Evolutionary conservation across 75 land plant genomes (phyloP), one percentile per base, ranked within the genome.

Genomic region (Isoetes taiwanensis): DNA sequence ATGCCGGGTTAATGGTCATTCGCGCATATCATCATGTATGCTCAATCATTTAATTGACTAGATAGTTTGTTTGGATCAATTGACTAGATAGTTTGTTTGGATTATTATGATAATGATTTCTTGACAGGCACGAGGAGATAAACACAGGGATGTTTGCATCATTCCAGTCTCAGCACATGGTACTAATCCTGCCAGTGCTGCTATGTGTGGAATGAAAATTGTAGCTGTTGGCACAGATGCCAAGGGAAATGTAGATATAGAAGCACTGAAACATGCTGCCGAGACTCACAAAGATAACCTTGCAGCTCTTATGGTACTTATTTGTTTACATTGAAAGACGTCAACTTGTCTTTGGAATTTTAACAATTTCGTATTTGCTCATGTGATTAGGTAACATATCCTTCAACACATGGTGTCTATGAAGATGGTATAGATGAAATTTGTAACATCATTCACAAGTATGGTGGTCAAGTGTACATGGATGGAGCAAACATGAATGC

Each of bases 401-500:
- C 99, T 54, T 94, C 99, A 29, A 94, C 99, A 26, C 96, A 94
- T 72, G 99, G 99, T 62, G 99, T 94, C 1, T 94, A 94, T 68
- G 99, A 94, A 70, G 99, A 94, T 66, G 99, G 99, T 1, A 82
- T 94, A 61, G 90, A 94, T 78, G 86, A 84, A 59, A 94, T 94
- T 26, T 94, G 99, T 71, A 80, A 74, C 52, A 94, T 94, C 27
- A 94, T 94, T 46, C 99, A 94, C 64, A 78, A 84, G 41, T 78
- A 88, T 72, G 99, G 99, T 1, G 99, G 99, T 3, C 99, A 94
- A 70, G 99, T 94, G 34, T 94, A 94, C 69, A 94, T 89, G 99
- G 99, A 94, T 76, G 99, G 99, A 16, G 99, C 99, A 27, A 94
- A 94, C 74, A 94, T 94, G 99, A 93, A 94, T 74, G 99, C 99